Evolutionary conservation across 2,329 filamentous ascomycete genomes (phyloP), one percentile per base, ranked within the genome.

Genomic region (Stagonosporopsis rhizophila): DNA sequence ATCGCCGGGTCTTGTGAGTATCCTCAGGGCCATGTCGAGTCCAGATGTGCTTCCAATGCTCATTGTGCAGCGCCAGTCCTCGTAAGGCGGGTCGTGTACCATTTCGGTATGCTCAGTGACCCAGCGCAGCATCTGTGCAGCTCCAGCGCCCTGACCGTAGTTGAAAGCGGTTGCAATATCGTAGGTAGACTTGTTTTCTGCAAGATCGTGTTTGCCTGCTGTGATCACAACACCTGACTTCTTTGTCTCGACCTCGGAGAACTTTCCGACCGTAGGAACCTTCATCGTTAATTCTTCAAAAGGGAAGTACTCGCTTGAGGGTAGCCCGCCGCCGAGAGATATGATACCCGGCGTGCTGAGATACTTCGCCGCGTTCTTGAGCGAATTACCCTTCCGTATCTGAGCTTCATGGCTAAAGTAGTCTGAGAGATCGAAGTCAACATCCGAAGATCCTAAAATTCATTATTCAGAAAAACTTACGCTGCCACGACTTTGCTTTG

Each of bases 71-170:
- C 86, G 83, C 95, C 95, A 99, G 79, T 99, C 93, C 17, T 88
- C 84, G 73, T 98, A 98, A 0, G 91, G 91, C 15, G 94, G 93
- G 59, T 86, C 83, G 76, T 92, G 91, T 15, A 96, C 87, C 52
- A 98, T 86, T 79, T 99, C 94, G 0, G 93, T 96, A 78, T 98
- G 95, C 80, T 99, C 95, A 0, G 93, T 96, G 46, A 98, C 83
- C 79, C 90, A 98, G 58, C 95, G 88, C 60, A 97, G 80, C 75
- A 99, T 82, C 78, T 96, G 95, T 3, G 92, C 89, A 11, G 91
- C 87, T 17, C 95, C 95, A 17, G 87, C 87, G 8, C 92, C 88
- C 78, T 96, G 92, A 30, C 90, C 91, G 75, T 99, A 99, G 79
- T 99, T 98, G 74, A 97, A 87, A 1, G 90, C 90, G 60, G 96